Base-by-base conservation (phyloP, 768 basidiomycete genomes). In the Dendrothele bispora region DNA sequence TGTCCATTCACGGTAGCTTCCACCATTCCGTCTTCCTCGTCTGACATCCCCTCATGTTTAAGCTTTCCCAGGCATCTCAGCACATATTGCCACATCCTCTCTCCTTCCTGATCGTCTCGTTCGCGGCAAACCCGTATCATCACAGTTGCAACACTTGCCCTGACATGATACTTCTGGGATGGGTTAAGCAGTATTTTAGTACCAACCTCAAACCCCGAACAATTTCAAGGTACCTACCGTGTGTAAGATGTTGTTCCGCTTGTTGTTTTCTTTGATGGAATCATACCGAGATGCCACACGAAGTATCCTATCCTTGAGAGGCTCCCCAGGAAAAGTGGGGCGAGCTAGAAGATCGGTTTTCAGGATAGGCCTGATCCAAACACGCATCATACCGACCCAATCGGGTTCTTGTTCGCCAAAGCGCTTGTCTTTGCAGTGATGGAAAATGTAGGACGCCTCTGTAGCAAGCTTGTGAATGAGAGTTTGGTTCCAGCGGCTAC, bases 11-110 rank as follows among this genome's bases (percentile, higher is more conserved):
- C 20, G 14, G 24, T 27, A 24, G 29, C 35, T 12, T 27, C 25
- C 1, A 15, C 37, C 20, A 14, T 38, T 26, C 18, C 46, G 21
- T 39, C 46, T 39, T 47, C 46, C 37, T 47, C 46, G 7, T 47
- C 46, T 12, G 46, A 47, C 46, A 24, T 21, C 18, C 46, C 46
- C 10, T 39, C 21, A 47, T 20, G 24, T 5, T 36, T 36, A 22
- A 47, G 21, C 24, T 29, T 47, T 17, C 30, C 46, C 5, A 38
- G 26, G 24, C 35, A 24, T 4, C n/a, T 39, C 8, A 47, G 36
- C 20, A 18, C 46, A 38, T 47, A 28, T 7, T 22, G 37, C 46
- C 46, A 47, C 8, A 37, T 25, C 11, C 5, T 20, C 8, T 25
- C 22, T 11, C 20, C 46, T 26, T 22, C 36, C 20, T 38, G 18